Percentiles rank a stretch among this genome's conserved stretches.
Conservation (phyloP, 257 asterid species). For the Przewalskia tangutica region DNA sequence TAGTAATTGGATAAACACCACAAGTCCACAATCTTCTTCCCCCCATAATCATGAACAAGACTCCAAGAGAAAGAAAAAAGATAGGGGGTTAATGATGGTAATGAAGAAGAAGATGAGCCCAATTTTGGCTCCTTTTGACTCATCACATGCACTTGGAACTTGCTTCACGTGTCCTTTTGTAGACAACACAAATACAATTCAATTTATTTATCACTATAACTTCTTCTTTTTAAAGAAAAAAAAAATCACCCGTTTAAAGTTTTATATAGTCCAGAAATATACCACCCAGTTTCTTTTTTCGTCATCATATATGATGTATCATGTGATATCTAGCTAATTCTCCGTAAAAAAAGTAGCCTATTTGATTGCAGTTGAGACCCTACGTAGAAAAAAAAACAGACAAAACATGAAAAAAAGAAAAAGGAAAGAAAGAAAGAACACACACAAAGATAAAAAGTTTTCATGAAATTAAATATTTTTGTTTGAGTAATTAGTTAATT, state of each 20-base stretch:
- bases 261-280: background rate
- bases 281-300: background rate
- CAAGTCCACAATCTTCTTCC: background rate
- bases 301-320: background rate
- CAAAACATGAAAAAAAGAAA: background rate
- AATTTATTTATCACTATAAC: background rate
- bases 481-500: too few species aligned
- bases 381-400: background rate
- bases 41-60: background rate
- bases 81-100: background rate
- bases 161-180: background rate
- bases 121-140: slow-evolving; percentile 1
- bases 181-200: background rate
- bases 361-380: background rate
- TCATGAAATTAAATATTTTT: too few species aligned
- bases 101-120: background rate
- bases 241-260: background rate
- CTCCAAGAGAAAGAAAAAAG: background rate
- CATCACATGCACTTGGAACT: slow-evolving; percentile 4
- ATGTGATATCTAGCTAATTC: background rate
- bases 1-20: background rate
- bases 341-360: background rate
- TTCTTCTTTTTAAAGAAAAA: too few species aligned
- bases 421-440: background rate
- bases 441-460: background rate